A percentile compares a stretch with the other conserved stretches of the same genome.
Conservation (phyloP, 2,329 filamentous ascomycete genomes). For the Xylariomycetidae sp. region DNA sequence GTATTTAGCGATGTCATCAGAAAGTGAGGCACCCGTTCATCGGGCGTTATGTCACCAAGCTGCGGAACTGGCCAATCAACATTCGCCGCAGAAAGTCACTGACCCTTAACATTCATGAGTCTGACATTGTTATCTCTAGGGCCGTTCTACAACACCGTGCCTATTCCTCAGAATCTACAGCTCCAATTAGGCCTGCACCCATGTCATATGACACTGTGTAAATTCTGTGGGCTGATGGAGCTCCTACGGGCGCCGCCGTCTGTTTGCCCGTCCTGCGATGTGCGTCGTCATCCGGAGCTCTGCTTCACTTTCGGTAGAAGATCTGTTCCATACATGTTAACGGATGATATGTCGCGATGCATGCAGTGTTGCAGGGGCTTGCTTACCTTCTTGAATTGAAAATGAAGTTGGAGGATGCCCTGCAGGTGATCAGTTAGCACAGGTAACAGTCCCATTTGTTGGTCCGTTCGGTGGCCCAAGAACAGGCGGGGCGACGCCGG, state of each 20-base stretch:
- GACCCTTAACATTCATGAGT: background rate
- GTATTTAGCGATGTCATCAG: conserved; percentile 7
- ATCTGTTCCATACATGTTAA: conserved; percentile 28
- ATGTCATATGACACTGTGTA: background rate
- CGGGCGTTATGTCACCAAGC: conserved; percentile 17
- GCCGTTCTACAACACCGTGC: too few species aligned
- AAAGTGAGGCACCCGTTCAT: conserved; percentile 15
- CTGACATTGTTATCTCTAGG: too few species aligned
- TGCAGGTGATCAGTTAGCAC: too few species aligned
- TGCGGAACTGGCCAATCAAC: conserved; percentile 11
- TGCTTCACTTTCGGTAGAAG: conserved; percentile 35
- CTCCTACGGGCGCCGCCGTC: too few species aligned
- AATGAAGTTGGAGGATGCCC: conserved; percentile 94
- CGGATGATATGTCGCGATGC: background rate
- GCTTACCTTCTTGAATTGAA: conserved; percentile 94
- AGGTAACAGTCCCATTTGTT: too few species aligned
- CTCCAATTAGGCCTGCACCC: background rate
- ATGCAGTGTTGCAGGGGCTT: conserved; percentile 5
- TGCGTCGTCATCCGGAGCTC: background rate
- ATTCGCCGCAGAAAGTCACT: conserved; percentile 8
- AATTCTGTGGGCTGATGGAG: too few species aligned
- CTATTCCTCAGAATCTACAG: too few species aligned
- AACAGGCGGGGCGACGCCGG: conserved; percentile 9
- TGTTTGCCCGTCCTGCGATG: conserved; percentile 2
- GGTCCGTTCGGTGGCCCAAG: conserved; percentile 5